Evolutionary conservation across 352 stramenopile genomes (phyloP), one percentile per base, ranked within the genome.

Genomic region (Nannochloropsis limnetica): DNA sequence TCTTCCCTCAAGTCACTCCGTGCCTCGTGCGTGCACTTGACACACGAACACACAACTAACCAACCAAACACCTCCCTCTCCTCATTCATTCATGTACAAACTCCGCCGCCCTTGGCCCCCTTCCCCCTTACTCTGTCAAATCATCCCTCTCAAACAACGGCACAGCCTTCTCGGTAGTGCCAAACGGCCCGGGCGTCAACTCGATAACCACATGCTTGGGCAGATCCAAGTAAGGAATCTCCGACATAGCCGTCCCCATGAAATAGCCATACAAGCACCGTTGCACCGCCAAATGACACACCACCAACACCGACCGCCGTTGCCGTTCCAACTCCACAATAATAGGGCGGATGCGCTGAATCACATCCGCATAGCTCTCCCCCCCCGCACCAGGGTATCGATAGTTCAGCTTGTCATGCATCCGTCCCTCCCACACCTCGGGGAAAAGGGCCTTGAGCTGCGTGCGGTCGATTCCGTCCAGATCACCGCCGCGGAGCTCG

Each of bases 341-440:
- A 44, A 97, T 88, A 79, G 92, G 94, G 1, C 92, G 89, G 68
- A 96, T 83, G 17, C 93, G 90, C 28, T 93, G 93, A 85, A 97
- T 97, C 32, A 97, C 90, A 84, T 97, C 93, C 81, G 96, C 89
- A 86, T 97, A 97, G 81, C 91, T 95, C 86, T 97, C 93, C 11
- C 93, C 93, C 0, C 93, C 93, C 8, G 93, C 92, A 27, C 93
- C 93, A 0, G 93, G 89, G 89, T 92, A 92, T 3, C 93, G 88
- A 84, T 96, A 97, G 11, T 90, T 89, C 25, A 97, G 89, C 84
- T 96, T 96, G 88, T 97, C 91, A 67, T 94, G 87, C 82, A 93
- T 82, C 5, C 92, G 88, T n/a, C 90, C 90, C 22, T 90, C 82
- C 68, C 91, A 95, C 84, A 96, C 91, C 84, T 93, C 91, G 0